phyloP scores from a whole-genome alignment of 176 grass and related monocot species.

The Luzula sylvatica region DNA sequence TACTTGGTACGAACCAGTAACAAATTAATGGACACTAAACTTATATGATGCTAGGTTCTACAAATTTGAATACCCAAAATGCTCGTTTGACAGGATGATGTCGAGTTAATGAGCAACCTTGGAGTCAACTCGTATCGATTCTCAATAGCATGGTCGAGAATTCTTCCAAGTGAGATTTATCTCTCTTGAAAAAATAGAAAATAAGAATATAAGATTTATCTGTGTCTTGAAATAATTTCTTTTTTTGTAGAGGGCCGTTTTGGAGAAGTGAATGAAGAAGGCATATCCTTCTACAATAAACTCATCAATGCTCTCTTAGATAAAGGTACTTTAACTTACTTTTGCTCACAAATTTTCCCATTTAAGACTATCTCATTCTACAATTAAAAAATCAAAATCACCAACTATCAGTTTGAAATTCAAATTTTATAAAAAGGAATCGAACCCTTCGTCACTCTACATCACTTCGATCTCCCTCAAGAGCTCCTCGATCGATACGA shows the following conservation, averaged over 20 bases:
- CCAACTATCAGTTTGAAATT: background rate
- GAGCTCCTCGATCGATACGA: slow-evolving; percentile 42
- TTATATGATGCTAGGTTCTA: background rate
- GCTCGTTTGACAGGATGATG: slow-evolving; percentile 36
- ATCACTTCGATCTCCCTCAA: slow-evolving; percentile 43
- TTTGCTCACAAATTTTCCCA: no score
- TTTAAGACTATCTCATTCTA: no score
- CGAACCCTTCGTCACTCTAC: slow-evolving; percentile 45
- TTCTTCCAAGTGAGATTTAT: slow-evolving; percentile 48
- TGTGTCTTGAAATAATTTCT: background rate
- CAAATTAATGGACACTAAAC: background rate
- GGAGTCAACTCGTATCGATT: slow-evolving; percentile 64
- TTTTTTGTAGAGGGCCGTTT: slow-evolving; percentile 32
- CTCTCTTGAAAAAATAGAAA: background rate
- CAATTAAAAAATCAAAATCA: no score
- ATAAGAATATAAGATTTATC: background rate
- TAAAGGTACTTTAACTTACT: slow-evolving; percentile 44
- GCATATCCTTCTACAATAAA: slow-evolving; percentile 38
- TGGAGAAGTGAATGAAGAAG: slow-evolving; percentile 34
- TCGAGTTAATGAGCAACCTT: slow-evolving; percentile 37
- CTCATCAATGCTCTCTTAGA: slow-evolving; percentile 32
- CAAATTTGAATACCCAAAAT: background rate
- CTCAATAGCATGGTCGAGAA: slow-evolving; percentile 67
- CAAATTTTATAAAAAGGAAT: slow-evolving; percentile 25
- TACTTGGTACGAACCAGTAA: slow-evolving; percentile 27